Percentiles rank a stretch among this genome's conserved stretches.
These are phyloP conservation scores for Clarkia xantiana DNA, from an alignment of 345 rosid genomes.

Conservation along the genomic window DNA sequence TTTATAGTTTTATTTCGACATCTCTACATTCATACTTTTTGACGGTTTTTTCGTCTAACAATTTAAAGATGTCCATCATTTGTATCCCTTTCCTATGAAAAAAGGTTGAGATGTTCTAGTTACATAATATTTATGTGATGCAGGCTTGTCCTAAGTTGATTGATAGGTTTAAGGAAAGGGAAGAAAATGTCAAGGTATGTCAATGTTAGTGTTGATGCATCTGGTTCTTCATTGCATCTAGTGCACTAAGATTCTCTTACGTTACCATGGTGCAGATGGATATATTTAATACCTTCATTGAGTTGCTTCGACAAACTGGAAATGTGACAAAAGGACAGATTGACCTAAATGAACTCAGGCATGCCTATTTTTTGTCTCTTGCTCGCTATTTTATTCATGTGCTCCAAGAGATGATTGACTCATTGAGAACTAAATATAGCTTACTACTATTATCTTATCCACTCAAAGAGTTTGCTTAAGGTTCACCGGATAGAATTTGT, in stretches of 20 bases:
- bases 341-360: slow-evolving; percentile 60
- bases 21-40: no score
- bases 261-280: slow-evolving; percentile 60
- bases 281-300: slow-evolving; percentile 89
- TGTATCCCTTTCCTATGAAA: no score
- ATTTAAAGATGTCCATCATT: no score
- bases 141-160: slow-evolving; percentile 96
- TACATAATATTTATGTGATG: slow-evolving; percentile 14
- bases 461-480: no score
- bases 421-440: no score
- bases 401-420: not conserved
- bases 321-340: slow-evolving; percentile 80
- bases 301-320: slow-evolving; percentile 92
- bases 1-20: no score
- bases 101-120: not conserved
- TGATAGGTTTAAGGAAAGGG: slow-evolving; percentile 97
- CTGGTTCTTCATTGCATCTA: not conserved
- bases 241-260: slow-evolving; percentile 9
- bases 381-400: not conserved
- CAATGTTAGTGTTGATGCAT: not conserved
- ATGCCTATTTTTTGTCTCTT: slow-evolving; percentile 7
- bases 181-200: slow-evolving; percentile 94
- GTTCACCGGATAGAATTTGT: no score
- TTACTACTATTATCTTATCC: no score
- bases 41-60: no score